These are phyloP conservation scores for Flaveria robusta DNA, from an alignment of 129 eudicot species.

Conservation along the genomic window DNA sequence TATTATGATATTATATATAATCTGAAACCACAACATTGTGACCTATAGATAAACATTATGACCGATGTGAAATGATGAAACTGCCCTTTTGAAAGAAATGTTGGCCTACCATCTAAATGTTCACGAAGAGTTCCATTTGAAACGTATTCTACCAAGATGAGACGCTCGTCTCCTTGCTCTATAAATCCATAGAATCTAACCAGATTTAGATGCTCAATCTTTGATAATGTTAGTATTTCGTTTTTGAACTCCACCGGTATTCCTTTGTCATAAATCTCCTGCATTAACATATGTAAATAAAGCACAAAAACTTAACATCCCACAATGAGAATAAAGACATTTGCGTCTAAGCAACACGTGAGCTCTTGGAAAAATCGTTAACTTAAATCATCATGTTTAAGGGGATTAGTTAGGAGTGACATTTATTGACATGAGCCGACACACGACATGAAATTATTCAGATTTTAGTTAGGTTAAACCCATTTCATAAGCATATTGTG, in stretches of 20 bases:
- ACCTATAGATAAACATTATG: background rate
- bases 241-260: constrained; percentile 60
- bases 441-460: background rate
- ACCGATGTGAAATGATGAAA: background rate
- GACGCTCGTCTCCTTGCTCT: constrained; percentile 66
- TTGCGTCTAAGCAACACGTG: background rate
- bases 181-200: constrained; percentile 64
- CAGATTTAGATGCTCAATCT: constrained; percentile 81
- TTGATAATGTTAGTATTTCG: constrained; percentile 67
- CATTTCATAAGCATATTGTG: background rate
- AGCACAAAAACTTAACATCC: constrained; percentile 15
- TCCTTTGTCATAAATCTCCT: constrained; percentile 51
- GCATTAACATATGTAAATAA: constrained; percentile 29
- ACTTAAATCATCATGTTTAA: no score
- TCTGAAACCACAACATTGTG: background rate
- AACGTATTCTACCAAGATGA: constrained; percentile 66
- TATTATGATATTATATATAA: background rate
- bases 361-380: background rate
- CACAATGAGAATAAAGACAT: background rate
- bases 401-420: background rate
- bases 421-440: background rate
- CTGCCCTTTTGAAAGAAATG: constrained; percentile 2
- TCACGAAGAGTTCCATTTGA: constrained; percentile 82
- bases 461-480: background rate
- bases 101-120: constrained; percentile 75